A percentile compares a stretch with the other conserved stretches of the same genome.
phyloP scores from a whole-genome alignment of 371 early-diverging fungal genomes.

The Mucor saturninus region DNA sequence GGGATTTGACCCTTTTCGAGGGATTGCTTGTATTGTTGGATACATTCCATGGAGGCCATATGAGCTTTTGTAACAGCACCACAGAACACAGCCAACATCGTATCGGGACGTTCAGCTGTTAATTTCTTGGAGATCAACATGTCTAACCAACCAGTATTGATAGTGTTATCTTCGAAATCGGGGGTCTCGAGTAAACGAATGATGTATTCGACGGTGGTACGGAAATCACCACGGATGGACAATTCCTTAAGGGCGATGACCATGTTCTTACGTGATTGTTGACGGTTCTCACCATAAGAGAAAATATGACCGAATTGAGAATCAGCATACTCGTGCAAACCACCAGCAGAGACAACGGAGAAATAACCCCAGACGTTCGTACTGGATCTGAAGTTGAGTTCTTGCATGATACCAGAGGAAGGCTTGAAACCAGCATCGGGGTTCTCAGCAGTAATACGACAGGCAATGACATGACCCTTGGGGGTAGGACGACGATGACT shows the following conservation, averaged over 20 bases:
- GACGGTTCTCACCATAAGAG: conserved; percentile 94
- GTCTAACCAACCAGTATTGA: conserved; percentile 98
- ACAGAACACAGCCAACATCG: conserved; percentile 87
- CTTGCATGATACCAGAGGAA: conserved; percentile 92
- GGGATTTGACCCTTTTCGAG: conserved; percentile 95
- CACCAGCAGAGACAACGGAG: conserved; percentile 92
- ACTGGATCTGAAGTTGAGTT: conserved; percentile 93
- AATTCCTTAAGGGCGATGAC: conserved; percentile 97
- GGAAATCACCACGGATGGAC: conserved; percentile 98
- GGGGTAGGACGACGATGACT: conserved; percentile 92
- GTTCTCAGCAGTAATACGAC: conserved; percentile 99
- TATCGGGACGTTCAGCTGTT: conserved; percentile 91
- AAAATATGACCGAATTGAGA: conserved; percentile 99
- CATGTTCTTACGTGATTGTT: conserved; percentile 94
- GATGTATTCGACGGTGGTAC: conserved; percentile 97
- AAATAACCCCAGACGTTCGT: conserved; percentile 99
- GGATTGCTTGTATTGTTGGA: conserved; percentile 76
- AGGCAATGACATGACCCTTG: conserved; percentile 97
- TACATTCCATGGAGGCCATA: conserved; percentile 59
- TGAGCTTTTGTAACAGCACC: conserved; percentile 93
- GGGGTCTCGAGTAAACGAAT: conserved; percentile 92
- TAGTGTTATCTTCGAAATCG: conserved; percentile 87
- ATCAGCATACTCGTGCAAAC: conserved; percentile 98
- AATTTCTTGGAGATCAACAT: conserved; percentile 87
- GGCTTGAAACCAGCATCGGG: conserved; percentile 99